Base-by-base conservation (phyloP, 192 early-diverging fungal genomes). In the Powellomyces hirtus region DNA sequence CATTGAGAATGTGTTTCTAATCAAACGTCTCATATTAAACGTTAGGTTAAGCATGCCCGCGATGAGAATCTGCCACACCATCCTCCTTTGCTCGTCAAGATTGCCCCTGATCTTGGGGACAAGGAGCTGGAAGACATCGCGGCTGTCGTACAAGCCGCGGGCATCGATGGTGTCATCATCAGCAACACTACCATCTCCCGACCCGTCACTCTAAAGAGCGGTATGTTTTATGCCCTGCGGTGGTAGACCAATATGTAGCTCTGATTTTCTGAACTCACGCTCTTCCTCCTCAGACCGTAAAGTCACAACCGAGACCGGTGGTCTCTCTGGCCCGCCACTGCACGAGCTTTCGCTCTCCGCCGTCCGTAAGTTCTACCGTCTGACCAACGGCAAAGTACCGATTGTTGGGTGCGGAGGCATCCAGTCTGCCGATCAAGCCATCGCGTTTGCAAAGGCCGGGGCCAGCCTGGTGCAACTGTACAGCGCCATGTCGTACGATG, bases 401-500 rank as follows among this genome's bases (percentile, higher is more conserved):
- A 85, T 96, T 38, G 87, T 96, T 56, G 94, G 93, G 1, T 95
- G 93, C 72, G 94, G 94, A 33, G 94, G 94, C 51, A 88, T 96
- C 59, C 62, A 72, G 20, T 79, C 78, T 34, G 94, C 85, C 7
- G 81, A 86, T 30, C 93, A 96, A 65, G 93, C 88, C 1, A 46
- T 96, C 26, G 85, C 80, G 22, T 94, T 89, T 74, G 91, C 84
- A n/a, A 77, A 77, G 38, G 93, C 94, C 0, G 94, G 94, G 8
- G 94, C 94, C 13, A 83, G 80, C 26, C 65, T 85, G 64, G 88
- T 94, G 1, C 93, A 96, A 78, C 52, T 96, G 18, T 95, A 94
- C 76, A 91, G 90, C 37, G 80, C 77, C 56, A 82, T 95, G 79
- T 81, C 77, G 13, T 90, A 81, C 49, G 83, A 89, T 37, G 93